These are phyloP conservation scores for Eucalyptus sideroxylon DNA, from an alignment of 345 rosid species.

Conservation along the genomic window DNA sequence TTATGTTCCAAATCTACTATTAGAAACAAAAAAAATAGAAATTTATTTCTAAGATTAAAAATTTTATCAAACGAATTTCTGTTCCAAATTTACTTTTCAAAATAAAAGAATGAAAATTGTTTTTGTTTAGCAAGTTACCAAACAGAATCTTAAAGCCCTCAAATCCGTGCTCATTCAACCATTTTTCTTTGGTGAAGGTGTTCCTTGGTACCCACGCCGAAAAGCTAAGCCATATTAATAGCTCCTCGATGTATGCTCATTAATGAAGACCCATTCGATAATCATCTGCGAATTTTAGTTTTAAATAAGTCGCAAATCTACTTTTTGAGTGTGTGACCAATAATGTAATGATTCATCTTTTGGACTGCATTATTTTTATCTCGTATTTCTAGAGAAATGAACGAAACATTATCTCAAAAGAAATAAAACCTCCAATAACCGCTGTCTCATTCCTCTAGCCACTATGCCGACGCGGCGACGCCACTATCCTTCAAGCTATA, in stretches of 20 bases:
- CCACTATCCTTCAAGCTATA: neutral
- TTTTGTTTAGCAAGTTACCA: rapidly evolving
- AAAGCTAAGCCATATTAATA: neutral
- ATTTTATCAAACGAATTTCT: too few species aligned
- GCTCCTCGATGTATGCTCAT: neutral
- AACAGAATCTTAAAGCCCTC: too few species aligned
- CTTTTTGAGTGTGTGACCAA: neutral
- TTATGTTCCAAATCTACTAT: too few species aligned
- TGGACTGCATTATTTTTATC: too few species aligned
- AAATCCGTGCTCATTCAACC: neutral
- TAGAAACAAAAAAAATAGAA: too few species aligned
- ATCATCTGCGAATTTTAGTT: neutral
- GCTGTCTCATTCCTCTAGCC: neutral
- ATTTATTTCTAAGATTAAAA: rapidly evolving
- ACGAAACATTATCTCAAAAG: neutral
- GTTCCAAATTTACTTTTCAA: rapidly evolving
- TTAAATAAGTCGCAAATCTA: neutral
- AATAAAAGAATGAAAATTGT: too few species aligned
- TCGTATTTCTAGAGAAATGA: neutral
- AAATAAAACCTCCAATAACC: neutral
- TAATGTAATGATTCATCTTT: neutral
- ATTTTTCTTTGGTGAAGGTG: neutral
- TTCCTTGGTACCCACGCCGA: neutral
- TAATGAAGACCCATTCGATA: neutral
- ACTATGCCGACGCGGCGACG: neutral